Evolutionary conservation across 2,329 filamentous ascomycete genomes (phyloP), one percentile per base, ranked within the genome.

Genomic region (Cladophialophora carrionii): DNA sequence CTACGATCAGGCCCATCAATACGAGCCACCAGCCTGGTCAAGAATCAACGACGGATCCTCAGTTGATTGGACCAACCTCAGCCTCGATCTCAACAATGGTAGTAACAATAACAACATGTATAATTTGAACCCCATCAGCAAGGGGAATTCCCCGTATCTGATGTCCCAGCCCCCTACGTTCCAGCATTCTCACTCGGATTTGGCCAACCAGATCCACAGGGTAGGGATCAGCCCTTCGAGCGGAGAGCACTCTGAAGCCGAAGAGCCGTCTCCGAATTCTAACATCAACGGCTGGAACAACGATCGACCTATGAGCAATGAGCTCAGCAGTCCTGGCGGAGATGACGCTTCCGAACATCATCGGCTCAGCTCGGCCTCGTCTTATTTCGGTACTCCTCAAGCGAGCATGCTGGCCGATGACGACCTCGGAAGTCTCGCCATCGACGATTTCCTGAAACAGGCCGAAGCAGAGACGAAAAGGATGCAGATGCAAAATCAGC

Each of bases 11-110:
- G 67, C 70, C 4, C 67, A 71, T 48, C 68, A 71, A 1, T 69
- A 74, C 48, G 80, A 82, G 5, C 68, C 70, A 7, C 69, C 67
- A 14, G 34, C 57, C 24, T 57, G 64, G 43, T 53, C 63, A 10
- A 62, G 66, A 52, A 56, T 62, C 46, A 62, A 57, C 12, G 66
- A 68, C 41, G n/a, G 66, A 4, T 64, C 66, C 12, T 67, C 61
- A 4, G 77, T 81, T 26, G 81, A 83, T 71, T 83, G 81, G 81
- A 80, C 80, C 4, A 79, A 77, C 37, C 78, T 81, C 67, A 80
- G 80, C 46, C 69, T 82, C 14, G 63, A 64, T 46, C 52, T 54
- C 4, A 54, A 20, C 52, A 54, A 34, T 32, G 22, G 48, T 20
- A 65, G 29, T 9, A 57, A 46, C 32, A 56, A 56, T 26, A 52